Percentiles rank a stretch among this genome's conserved stretches.
Conservation (phyloP, 78 protist genomes). For the Ministeria vibrans region DNA sequence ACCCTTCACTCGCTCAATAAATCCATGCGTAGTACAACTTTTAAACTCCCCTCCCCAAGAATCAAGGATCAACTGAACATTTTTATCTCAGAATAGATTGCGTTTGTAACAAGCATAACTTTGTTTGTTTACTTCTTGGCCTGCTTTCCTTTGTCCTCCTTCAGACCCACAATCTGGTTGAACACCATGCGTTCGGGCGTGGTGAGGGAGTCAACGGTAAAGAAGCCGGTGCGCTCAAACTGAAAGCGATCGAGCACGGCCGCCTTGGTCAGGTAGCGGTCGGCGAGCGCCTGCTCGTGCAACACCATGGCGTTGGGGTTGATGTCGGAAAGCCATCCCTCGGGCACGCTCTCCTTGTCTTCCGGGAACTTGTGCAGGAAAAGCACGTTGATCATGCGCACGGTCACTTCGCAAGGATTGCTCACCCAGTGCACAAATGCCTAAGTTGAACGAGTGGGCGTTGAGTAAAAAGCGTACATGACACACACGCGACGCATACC, state of each 20-base stretch:
- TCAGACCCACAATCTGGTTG: neutral
- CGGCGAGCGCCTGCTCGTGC: constrained; percentile 5
- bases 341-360: constrained; percentile 52
- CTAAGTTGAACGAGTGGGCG: no score
- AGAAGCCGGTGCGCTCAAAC: constrained; percentile 83
- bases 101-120: no score
- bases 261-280: constrained; percentile 35
- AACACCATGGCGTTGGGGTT: constrained; percentile 19
- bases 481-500: neutral
- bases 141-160: constrained; percentile 7
- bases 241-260: constrained; percentile 71
- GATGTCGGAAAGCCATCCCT: constrained; percentile 20
- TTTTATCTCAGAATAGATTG: no score
- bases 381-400: constrained; percentile 62
- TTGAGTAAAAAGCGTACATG: no score
- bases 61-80: no score
- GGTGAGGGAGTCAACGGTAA: constrained; percentile 39
- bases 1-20: no score
- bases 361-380: constrained; percentile 72
- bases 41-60: no score
- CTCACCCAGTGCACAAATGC: no score
- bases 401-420: no score
- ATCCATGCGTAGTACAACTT: no score
- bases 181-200: neutral
- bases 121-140: no score